Conservation (phyloP, 768 basidiomycete genomes). For the Russula griseocarnosa region DNA sequence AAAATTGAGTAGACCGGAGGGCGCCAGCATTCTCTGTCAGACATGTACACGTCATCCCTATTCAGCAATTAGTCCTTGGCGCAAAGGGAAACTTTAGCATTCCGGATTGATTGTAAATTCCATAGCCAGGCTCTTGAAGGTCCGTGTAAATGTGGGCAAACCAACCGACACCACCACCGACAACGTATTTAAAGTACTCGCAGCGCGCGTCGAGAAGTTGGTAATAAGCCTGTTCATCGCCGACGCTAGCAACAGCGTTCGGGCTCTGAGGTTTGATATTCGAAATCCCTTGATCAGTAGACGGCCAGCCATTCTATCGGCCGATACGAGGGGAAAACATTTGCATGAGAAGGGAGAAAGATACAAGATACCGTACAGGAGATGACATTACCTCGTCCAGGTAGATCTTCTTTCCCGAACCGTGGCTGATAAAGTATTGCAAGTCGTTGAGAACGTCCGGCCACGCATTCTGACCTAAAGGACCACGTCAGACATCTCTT, state of each 20-base stretch:
- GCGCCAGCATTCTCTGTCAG: background rate
- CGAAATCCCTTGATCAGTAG: conserved; percentile 43
- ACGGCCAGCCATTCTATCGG: conserved; percentile 75
- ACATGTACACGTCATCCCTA: background rate
- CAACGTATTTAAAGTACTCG: conserved; percentile 52
- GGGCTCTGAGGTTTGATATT: conserved; percentile 62
- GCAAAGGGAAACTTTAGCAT: conserved; percentile 58
- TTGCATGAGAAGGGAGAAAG: background rate
- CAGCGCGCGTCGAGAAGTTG: conserved; percentile 61
- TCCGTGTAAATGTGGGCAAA: conserved; percentile 80
- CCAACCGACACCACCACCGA: conserved; percentile 70
- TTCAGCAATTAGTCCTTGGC: conserved; percentile 61
- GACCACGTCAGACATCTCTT: background rate
- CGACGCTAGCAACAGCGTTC: conserved; percentile 48
- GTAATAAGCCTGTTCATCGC: conserved; percentile 51
- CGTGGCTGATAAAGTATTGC: conserved; percentile 60
- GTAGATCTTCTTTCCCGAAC: conserved; percentile 68
- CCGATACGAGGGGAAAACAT: background rate
- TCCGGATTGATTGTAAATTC: conserved; percentile 52
- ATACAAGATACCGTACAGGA: background rate
- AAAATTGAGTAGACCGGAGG: background rate
- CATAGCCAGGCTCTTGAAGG: conserved; percentile 62
- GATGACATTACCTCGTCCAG: conserved; percentile 51
- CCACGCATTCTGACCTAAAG: conserved; percentile 54
- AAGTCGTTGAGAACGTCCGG: conserved; percentile 54